Evolutionary conservation across 257 asterid species (phyloP), one percentile per base, ranked within the genome.

Genomic region (Ballota nigra): DNA sequence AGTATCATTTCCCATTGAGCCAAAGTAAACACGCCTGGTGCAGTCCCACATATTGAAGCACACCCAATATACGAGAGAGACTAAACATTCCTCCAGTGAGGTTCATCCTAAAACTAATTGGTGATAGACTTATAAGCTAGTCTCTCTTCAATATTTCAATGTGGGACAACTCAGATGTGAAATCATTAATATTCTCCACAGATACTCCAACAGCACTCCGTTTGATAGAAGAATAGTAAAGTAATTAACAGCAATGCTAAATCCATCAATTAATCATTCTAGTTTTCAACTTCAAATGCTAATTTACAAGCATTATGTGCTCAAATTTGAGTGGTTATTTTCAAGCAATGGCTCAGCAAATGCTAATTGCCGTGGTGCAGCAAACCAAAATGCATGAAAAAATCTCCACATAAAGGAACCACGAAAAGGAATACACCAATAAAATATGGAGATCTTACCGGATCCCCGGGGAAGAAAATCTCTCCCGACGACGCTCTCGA

Each of bases 391-490:
- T 66, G 41, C 55, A 59, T 18, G 6, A 23, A 68, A 18, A 19
- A 73, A 53, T 60, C 60, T 20, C 24, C 38, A 56, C 52, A 52
- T 11, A 43, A 67, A 65, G 64, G 77, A 78, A 70, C 19, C 47
- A 9, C n/a, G 12, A 63, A 20, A 23, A 66, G 4, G 15, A 64
- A 36, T 0, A 40, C 72, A 73, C 49, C 36, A 15, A 26, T 3
- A 1, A 49, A 41, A 20, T 4, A 8, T 7, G 38, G 24, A 51
- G 2, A 36, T 15, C 53, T 68, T 82, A 91, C 99, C 99, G 15
- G 98, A 94, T 85, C 99, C 99, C 65, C 99, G 98, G 76, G 99
- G 99, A 49, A 94, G 86, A 70, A 94, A 94, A 82, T 94, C 99
- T 81, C 99, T 81, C 38, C 99, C 98, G 0, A 94, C 99, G 15